Conservation (phyloP, 352 stramenopile species). For the Globisporangium alternatum region DNA sequence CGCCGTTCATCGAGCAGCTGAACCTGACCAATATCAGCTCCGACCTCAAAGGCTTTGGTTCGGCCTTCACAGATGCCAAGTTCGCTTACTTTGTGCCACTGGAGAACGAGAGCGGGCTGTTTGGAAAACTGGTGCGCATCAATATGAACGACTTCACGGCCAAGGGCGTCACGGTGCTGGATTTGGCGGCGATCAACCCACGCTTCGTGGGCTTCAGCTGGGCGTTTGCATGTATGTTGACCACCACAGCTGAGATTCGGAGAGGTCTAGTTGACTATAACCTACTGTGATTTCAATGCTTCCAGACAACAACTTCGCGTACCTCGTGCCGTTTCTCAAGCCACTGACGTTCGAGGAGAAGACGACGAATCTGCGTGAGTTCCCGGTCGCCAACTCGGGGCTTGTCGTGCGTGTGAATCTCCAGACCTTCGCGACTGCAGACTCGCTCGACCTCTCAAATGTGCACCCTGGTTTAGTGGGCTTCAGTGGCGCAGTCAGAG, state of each 20-base stretch:
- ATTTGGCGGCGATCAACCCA: slow-evolving; percentile 47
- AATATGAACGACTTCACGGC: slow-evolving; percentile 40
- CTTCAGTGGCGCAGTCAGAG: slow-evolving; percentile 62
- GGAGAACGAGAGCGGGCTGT: slow-evolving; percentile 52
- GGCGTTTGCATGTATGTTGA: slow-evolving; percentile 51
- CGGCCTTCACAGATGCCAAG: slow-evolving; percentile 51
- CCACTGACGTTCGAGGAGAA: slow-evolving; percentile 42
- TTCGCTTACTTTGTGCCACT: slow-evolving; percentile 71
- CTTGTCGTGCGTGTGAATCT: slow-evolving; percentile 59
- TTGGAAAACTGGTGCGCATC: slow-evolving; percentile 64
- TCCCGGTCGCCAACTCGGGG: slow-evolving; percentile 62
- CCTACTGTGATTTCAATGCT: background rate
- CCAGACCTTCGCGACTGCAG: slow-evolving; percentile 34
- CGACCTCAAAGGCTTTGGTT: slow-evolving; percentile 46
- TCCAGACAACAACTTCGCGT: slow-evolving; percentile 59
- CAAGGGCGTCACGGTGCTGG: slow-evolving; percentile 39
- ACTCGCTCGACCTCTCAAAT: slow-evolving; percentile 50
- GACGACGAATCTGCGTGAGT: slow-evolving; percentile 67
- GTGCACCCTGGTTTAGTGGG: slow-evolving; percentile 47
- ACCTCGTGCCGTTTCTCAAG: slow-evolving; percentile 51
- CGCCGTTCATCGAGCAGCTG: slow-evolving; percentile 53
- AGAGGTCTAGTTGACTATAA: background rate
- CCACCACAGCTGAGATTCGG: background rate
- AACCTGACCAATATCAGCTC: slow-evolving; percentile 42
- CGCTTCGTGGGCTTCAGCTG: slow-evolving; percentile 65